Evolutionary conservation across 2,329 filamentous ascomycete genomes (phyloP), one percentile per base, ranked within the genome.

Genomic region (Ceratocystis smalleyi): DNA sequence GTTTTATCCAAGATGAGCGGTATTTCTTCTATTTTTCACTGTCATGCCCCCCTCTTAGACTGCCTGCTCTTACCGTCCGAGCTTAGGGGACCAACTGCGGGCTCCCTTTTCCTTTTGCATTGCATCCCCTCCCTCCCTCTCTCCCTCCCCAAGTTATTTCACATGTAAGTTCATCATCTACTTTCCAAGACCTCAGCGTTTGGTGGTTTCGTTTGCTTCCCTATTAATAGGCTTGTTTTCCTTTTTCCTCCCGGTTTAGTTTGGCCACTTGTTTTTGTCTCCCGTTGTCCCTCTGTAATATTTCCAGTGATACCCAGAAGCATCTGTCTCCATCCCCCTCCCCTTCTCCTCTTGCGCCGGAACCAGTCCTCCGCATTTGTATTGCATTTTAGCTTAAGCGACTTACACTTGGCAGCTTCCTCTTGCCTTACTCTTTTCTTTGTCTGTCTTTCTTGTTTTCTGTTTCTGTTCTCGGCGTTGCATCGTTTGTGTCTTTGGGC

Each of bases 241-340:
- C 17, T 27, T 10, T 35, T 49, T 49, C 45, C 27, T 12, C 35
- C 10, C 10, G 4, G 10, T 40, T 40, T 40, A 12, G 35, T 40
- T 40, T 15, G 10, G 35, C 35, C 54, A 24, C 32, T 57, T 57
- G 17, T n/a, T 57, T 57, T 57, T 19, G 30, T 61, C 10, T 10
- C 24, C 22, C 19, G 6, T 43, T 47, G 7, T 61, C 43, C 3
- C 35, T 24, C 43, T 61, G 19, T 61, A 61, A 24, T 19, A 45
- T 30, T 43, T 61, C 19, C 59, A 35, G 17, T 57, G 51, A 57
- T 57, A 57, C 51, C 51, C 51, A 57, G 27, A 57, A 57, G 51
- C 24, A 57, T 17, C 24, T 30, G 3, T 35, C 8, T 35, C 7
- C 32, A 32, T 10, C 32, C 8, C 10, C 32, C 8, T 10, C 32